A percentile compares a stretch with the other conserved stretches of the same genome.
Conservation (phyloP, 106 monocot species). For the Xerophyta viscosa region DNA sequence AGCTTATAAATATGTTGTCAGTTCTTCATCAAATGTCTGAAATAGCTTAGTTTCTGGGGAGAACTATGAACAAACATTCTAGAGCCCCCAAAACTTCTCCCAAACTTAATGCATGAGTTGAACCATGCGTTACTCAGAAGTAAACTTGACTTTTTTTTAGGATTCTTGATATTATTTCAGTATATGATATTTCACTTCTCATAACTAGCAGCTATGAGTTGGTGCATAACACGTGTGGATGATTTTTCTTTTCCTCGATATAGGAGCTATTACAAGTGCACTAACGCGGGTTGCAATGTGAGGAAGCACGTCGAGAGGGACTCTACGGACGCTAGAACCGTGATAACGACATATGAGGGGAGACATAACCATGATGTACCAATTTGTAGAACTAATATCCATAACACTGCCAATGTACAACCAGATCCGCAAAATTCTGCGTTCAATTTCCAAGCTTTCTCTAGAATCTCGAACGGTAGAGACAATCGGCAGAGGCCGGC, state of each 20-base stretch:
- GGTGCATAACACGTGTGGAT: not conserved
- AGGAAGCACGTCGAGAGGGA: slow-evolving; percentile 83
- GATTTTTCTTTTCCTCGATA: slow-evolving; percentile 1
- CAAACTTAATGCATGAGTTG: too few species aligned
- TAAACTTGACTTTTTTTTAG: too few species aligned
- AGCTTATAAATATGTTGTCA: too few species aligned
- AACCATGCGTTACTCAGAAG: too few species aligned
- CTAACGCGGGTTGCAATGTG: slow-evolving; percentile 58
- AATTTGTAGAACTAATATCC: slow-evolving; percentile 40
- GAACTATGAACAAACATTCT: too few species aligned
- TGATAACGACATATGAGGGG: slow-evolving; percentile 77
- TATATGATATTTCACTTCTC: too few species aligned
- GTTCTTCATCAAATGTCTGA: too few species aligned
- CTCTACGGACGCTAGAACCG: slow-evolving; percentile 49
- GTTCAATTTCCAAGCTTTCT: slow-evolving; percentile 17
- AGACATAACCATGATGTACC: slow-evolving; percentile 81
- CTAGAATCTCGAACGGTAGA: slow-evolving; percentile 18
- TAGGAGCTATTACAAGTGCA: slow-evolving; percentile 89
- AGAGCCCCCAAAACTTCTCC: too few species aligned
- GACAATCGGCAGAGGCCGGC: slow-evolving; percentile 18
- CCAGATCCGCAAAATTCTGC: slow-evolving; percentile 22
- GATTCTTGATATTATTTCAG: too few species aligned
- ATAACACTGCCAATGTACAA: slow-evolving; percentile 18
- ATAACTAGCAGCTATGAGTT: too few species aligned
- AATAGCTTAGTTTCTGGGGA: too few species aligned